phyloP scores from a whole-genome alignment of 495 filamentous ascomycete genomes.

The Penicillium malachiteum region DNA sequence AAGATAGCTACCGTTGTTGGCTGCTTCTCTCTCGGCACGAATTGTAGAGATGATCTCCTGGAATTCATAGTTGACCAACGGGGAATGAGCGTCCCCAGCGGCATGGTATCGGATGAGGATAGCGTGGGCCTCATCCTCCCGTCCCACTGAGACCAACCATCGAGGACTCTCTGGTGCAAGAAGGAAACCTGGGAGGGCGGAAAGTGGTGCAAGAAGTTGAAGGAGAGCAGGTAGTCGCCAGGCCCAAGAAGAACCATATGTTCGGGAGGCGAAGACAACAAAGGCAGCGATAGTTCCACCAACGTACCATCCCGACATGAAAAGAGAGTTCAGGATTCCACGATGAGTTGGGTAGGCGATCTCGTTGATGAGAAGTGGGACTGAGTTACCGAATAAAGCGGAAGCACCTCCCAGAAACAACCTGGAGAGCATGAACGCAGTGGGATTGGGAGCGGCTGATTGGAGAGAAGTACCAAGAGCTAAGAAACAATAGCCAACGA shows the following conservation, averaged over 20 bases:
- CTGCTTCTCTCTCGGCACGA: conserved; percentile 24
- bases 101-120: conserved; percentile 35
- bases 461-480: conserved; percentile 58
- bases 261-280: conserved; percentile 27
- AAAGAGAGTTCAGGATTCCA: conserved; percentile 58
- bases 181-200: conserved; percentile 40
- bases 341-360: conserved; percentile 63
- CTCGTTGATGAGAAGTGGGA: conserved; percentile 62
- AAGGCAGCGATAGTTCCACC: conserved; percentile 48
- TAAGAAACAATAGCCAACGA: conserved; percentile 58
- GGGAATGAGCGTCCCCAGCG: conserved; percentile 16
- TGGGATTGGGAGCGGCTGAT: conserved; percentile 41
- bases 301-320: conserved; percentile 63
- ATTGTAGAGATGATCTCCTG: conserved; percentile 26
- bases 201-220: conserved; percentile 47
- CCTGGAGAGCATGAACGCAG: conserved; percentile 59
- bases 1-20: conserved; percentile 30
- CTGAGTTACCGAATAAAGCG: conserved; percentile 55
- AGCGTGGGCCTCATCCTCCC: conserved; percentile 34
- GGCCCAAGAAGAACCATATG: conserved; percentile 38
- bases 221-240: conserved; percentile 52
- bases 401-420: conserved; percentile 59
- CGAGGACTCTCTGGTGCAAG: conserved; percentile 45
- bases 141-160: conserved; percentile 39
- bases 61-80: conserved; percentile 24